A percentile compares a stretch with the other conserved stretches of the same genome.
These are phyloP conservation scores for Oldenlandia corymbosa DNA, from an alignment of 257 asterid species.

Conservation along the genomic window DNA sequence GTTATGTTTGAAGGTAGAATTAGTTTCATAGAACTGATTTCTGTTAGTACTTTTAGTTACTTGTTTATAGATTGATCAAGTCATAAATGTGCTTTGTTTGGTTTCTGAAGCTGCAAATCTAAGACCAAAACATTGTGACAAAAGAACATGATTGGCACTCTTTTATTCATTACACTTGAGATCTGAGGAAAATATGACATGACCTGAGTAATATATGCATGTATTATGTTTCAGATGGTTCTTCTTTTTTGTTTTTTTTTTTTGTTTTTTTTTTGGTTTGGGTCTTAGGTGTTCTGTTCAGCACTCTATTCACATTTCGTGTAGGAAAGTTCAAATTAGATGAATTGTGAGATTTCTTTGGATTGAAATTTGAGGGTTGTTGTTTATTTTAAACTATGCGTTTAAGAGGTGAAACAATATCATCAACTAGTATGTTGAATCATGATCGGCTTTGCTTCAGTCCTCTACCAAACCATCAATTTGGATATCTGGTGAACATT, in stretches of 20 bases:
- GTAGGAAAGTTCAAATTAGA: not conserved
- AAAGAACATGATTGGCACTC: not conserved
- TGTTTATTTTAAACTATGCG: not conserved
- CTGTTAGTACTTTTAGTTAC: too few relatives aligned
- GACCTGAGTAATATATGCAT: not conserved
- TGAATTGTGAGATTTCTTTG: not conserved
- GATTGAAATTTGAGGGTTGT: not conserved
- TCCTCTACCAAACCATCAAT: not conserved
- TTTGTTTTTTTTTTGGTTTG: too few relatives aligned
- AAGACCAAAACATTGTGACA: not conserved
- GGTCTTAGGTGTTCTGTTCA: not conserved
- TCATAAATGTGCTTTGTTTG: not conserved
- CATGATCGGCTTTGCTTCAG: not conserved
- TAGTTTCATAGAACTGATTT: not conserved
- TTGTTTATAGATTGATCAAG: too few relatives aligned
- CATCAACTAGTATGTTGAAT: not conserved
- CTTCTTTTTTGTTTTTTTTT: too few relatives aligned
- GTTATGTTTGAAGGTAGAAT: constrained; percentile 62
- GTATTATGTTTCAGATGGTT: too few relatives aligned
- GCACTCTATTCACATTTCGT: not conserved
- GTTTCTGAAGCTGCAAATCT: not conserved
- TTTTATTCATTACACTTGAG: not conserved
- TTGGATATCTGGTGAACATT: not conserved
- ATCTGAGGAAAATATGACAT: not conserved
- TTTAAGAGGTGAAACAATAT: not conserved